phyloP scores from a whole-genome alignment of 2,329 filamentous ascomycete genomes.

The Periconia digitata region DNA sequence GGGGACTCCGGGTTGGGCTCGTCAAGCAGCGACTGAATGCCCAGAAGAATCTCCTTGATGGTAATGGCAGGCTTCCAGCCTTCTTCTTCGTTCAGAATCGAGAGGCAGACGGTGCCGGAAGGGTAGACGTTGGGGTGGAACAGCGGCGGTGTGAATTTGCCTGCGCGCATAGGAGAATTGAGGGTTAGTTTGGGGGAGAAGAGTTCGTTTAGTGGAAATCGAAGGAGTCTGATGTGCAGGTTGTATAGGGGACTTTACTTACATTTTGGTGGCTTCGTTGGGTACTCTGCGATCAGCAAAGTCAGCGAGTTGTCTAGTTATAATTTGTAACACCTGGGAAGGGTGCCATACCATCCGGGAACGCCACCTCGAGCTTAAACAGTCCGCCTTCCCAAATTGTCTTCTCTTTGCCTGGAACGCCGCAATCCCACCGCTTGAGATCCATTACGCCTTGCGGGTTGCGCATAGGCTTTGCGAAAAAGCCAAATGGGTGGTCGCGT shows the following conservation, averaged over 20 bases:
- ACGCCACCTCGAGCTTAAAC: slow-evolving; percentile 90
- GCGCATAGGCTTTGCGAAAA: slow-evolving; percentile 87
- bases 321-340: too few relatives aligned
- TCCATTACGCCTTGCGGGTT: slow-evolving; percentile 80
- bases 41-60: slow-evolving; percentile 94
- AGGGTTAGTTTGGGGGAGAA: slow-evolving; percentile 6
- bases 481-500: slow-evolving; percentile 94
- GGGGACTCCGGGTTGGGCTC: slow-evolving; percentile 97
- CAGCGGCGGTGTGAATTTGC: slow-evolving; percentile 93
- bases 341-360: slow-evolving; percentile 92
- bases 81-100: slow-evolving; percentile 97
- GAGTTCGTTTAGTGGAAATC: not conserved
- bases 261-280: slow-evolving; percentile 99
- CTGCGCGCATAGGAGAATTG: slow-evolving; percentile 49
- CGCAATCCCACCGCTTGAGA: slow-evolving; percentile 94
- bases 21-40: slow-evolving; percentile 92
- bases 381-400: slow-evolving; percentile 98
- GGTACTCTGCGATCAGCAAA: slow-evolving; percentile 71
- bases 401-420: slow-evolving; percentile 92
- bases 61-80: slow-evolving; percentile 99
- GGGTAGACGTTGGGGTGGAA: slow-evolving; percentile 99
- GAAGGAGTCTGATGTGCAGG: too few relatives aligned
- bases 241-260: slow-evolving; percentile 45
- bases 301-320: slow-evolving; percentile 7
- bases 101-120: slow-evolving; percentile 94